Evolutionary conservation across 345 rosid species (phyloP).

Genomic region (Cochlearia excelsa): DNA sequence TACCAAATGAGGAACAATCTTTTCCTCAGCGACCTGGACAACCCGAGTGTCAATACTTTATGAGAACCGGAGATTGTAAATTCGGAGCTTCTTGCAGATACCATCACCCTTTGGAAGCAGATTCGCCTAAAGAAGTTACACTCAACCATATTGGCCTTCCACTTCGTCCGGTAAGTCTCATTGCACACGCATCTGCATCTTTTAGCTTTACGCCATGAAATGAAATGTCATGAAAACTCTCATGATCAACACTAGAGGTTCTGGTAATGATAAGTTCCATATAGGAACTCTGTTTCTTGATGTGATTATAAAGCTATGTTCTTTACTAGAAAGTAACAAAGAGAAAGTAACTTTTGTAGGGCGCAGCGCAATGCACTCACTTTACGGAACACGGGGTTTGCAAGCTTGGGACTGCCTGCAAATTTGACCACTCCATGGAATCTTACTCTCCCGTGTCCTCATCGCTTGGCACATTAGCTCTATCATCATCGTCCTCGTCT

Average conservation of each 20-base stretch:
- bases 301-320: slow-evolving; percentile 18
- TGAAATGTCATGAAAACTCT: slow-evolving; percentile 1
- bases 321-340: neutral
- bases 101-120: slow-evolving; percentile 77
- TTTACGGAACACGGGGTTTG: slow-evolving; percentile 59
- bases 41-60: slow-evolving; percentile 78
- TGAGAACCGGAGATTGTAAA: slow-evolving; percentile 89
- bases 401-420: slow-evolving; percentile 74
- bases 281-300: slow-evolving; percentile 24
- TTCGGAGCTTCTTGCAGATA: slow-evolving; percentile 81
- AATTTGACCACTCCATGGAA: slow-evolving; percentile 76
- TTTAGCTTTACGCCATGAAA: neutral
- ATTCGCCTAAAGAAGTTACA: slow-evolving; percentile 41
- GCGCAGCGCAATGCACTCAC: slow-evolving; percentile 59
- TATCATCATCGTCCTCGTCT: slow-evolving; percentile 61
- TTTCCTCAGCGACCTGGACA: slow-evolving; percentile 91
- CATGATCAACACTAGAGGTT: no score
- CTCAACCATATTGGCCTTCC: slow-evolving; percentile 80
- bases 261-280: slow-evolving; percentile 3
- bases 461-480: slow-evolving; percentile 42
- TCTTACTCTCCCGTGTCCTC: slow-evolving; percentile 76
- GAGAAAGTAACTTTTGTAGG: slow-evolving; percentile 44
- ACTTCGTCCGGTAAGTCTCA: slow-evolving; percentile 68
- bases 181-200: neutral
- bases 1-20: slow-evolving; percentile 58